Evolutionary conservation across 2,329 filamentous ascomycete species (phyloP).

Genomic region (Grosmannia serpens): DNA sequence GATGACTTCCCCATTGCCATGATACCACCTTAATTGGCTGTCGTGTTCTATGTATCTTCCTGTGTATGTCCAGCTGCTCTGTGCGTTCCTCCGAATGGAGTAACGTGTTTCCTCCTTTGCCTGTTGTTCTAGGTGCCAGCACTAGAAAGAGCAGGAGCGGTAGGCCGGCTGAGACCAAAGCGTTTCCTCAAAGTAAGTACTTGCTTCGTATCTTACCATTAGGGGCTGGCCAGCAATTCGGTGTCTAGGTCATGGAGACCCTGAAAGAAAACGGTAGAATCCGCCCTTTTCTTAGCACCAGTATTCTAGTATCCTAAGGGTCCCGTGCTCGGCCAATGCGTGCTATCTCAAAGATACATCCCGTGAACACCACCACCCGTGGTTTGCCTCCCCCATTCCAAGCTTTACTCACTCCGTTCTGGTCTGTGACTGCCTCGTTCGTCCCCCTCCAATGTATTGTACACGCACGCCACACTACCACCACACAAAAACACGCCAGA

Average conservation of each 20-base stretch:
- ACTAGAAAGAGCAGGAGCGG: neutral
- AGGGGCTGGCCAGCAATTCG: neutral
- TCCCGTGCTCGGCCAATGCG: neutral
- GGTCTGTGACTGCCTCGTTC: constrained; percentile 5
- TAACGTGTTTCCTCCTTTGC: neutral
- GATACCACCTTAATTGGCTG: neutral
- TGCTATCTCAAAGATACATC: constrained; percentile 1
- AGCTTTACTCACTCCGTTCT: neutral
- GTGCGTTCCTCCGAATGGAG: neutral
- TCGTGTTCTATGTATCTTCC: no score
- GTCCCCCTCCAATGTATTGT: constrained; percentile 2
- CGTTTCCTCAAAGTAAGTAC: neutral
- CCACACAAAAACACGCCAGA: constrained; percentile 9
- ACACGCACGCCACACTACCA: constrained; percentile 7
- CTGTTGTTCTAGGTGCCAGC: neutral
- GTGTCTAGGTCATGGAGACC: neutral
- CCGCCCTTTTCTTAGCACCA: neutral
- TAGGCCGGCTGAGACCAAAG: neutral
- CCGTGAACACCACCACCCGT: constrained; percentile 1
- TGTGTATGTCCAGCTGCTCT: neutral
- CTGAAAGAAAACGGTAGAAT: constrained; percentile 4
- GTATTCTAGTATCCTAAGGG: neutral
- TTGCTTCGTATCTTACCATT: neutral
- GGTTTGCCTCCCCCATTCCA: neutral
- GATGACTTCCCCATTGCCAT: neutral